A percentile compares a stretch with the other conserved stretches of the same genome.
These are phyloP conservation scores for Xylariaceae sp. DNA, from an alignment of 2,329 filamentous ascomycete species.

Conservation along the genomic window DNA sequence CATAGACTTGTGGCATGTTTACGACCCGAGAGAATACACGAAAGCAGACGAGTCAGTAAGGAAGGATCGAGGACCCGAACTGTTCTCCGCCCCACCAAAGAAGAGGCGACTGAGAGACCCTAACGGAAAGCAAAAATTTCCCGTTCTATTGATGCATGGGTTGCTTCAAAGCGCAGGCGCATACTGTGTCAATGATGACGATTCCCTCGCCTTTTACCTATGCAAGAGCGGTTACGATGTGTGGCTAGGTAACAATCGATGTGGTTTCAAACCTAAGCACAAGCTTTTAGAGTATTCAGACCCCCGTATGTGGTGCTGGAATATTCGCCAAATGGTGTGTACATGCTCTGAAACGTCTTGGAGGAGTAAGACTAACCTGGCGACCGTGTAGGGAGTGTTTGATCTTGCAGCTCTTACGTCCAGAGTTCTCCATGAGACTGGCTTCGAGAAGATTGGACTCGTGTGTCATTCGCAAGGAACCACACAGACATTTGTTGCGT, in stretches of 20 bases:
- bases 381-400: conserved; percentile 56
- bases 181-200: conserved; percentile 86
- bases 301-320: conserved; percentile 95
- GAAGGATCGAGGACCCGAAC: conserved; percentile 53
- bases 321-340: conserved; percentile 74
- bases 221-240: conserved; percentile 92
- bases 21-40: conserved; percentile 71
- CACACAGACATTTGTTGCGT: conserved; percentile 78
- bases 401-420: conserved; percentile 80
- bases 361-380: too few species aligned
- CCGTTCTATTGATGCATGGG: conserved; percentile 82
- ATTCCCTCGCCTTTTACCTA: conserved; percentile 85
- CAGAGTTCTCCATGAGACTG: conserved; percentile 75
- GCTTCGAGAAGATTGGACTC: conserved; percentile 76
- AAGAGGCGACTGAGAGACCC: conserved; percentile 35
- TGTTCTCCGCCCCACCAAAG: conserved; percentile 50
- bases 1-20: conserved; percentile 84
- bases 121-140: conserved; percentile 61
- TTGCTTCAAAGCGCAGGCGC: conserved; percentile 83
- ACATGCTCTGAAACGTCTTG: too few species aligned
- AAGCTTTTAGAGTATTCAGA: conserved; percentile 66
- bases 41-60: conserved; percentile 47
- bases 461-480: conserved; percentile 90
- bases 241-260: conserved; percentile 92
- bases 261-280: conserved; percentile 78